Evolutionary conservation across 352 stramenopile genomes (phyloP).

Genomic region (Phytophthora idaei): DNA sequence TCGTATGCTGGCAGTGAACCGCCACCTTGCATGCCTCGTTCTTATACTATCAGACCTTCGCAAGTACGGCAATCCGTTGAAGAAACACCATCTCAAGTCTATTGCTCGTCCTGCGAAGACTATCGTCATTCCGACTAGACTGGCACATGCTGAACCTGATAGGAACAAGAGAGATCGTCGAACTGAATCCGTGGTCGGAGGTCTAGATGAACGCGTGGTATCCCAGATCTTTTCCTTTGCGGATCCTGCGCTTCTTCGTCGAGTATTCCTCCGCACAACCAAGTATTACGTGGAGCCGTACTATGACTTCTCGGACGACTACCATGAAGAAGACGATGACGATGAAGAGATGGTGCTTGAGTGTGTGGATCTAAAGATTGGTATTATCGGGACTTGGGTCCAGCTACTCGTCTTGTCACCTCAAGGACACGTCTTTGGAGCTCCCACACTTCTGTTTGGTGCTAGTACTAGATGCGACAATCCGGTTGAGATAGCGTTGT

Average conservation of each 20-base stretch:
- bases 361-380: too few species aligned
- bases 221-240: background rate
- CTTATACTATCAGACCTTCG: background rate
- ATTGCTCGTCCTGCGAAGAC: background rate
- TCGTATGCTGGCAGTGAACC: background rate
- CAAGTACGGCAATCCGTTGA: conserved; percentile 6
- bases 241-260: background rate
- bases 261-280: background rate
- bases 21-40: background rate
- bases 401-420: too few species aligned
- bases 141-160: background rate
- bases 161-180: background rate
- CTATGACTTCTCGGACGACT: background rate
- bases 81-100: conserved; percentile 12
- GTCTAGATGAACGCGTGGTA: background rate
- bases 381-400: too few species aligned
- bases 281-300: background rate
- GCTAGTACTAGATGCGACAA: too few species aligned
- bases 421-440: too few species aligned
- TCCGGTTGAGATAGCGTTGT: too few species aligned
- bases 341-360: background rate
- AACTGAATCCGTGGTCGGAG: background rate
- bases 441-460: too few species aligned
- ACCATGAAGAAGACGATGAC: background rate
- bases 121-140: background rate